These are phyloP conservation scores for Pyrus betulifolia DNA, from an alignment of 306 rosid species.

Conservation along the genomic window DNA sequence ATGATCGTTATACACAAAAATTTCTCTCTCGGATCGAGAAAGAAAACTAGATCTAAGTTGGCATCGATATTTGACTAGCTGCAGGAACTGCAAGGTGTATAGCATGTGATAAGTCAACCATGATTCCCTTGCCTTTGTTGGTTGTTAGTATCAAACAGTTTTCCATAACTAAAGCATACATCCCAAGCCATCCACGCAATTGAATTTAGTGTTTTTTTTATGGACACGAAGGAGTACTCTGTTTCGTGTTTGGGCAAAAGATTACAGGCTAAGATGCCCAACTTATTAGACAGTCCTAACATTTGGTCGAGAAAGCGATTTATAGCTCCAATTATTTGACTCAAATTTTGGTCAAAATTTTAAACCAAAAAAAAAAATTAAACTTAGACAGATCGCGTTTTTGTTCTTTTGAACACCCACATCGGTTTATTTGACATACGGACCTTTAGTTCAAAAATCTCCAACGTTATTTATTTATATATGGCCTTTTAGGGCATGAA, in stretches of 20 bases:
- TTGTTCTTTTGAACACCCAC: not conserved
- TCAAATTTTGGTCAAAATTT: not conserved
- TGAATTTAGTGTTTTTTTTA: not conserved
- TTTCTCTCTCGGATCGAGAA: no score
- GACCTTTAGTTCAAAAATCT: no score
- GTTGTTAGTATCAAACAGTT: not conserved
- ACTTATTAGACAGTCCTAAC: not conserved
- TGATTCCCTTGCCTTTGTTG: not conserved
- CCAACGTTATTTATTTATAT: no score
- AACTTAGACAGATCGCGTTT: not conserved
- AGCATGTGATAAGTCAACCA: not conserved
- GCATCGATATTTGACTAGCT: no score
- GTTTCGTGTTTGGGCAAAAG: not conserved
- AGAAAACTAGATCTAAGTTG: no score
- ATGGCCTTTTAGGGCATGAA: no score
- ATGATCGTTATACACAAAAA: no score
- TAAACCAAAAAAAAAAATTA: not conserved
- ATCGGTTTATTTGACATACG: not conserved
- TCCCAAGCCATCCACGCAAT: not conserved
- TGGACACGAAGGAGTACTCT: not conserved
- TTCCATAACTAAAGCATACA: not conserved
- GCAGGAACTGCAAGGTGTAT: not conserved
- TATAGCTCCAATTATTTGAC: not conserved
- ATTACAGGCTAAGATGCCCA: not conserved
- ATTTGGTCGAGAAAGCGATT: not conserved